These are phyloP conservation scores for Plantago elongata DNA, from an alignment of 257 asterid species.

Conservation along the genomic window DNA sequence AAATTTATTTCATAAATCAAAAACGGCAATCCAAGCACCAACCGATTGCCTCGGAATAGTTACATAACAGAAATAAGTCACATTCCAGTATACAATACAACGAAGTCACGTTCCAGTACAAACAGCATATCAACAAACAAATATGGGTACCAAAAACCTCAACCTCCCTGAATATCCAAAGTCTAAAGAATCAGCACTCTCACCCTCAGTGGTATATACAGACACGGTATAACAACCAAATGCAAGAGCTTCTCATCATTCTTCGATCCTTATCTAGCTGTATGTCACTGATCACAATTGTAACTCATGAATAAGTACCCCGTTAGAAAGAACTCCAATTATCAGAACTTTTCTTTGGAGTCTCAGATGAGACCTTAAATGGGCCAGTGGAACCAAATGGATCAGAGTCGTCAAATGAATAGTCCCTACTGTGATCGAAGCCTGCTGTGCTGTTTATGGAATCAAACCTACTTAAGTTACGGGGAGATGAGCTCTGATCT, in stretches of 20 bases:
- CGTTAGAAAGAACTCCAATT: slow-evolving; percentile 37
- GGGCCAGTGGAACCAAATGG: slow-evolving; percentile 91
- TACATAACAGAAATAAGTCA: too few relatives aligned
- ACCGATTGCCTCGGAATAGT: too few relatives aligned
- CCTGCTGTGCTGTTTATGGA: slow-evolving; percentile 68
- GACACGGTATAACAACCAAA: slow-evolving; percentile 15
- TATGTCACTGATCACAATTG: too few relatives aligned
- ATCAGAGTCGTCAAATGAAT: slow-evolving; percentile 80
- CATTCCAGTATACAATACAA: too few relatives aligned
- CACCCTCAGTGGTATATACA: slow-evolving; percentile 19
- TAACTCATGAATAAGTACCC: not conserved
- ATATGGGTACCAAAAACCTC: too few relatives aligned
- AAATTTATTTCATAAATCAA: too few relatives aligned
- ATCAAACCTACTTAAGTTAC: slow-evolving; percentile 66
- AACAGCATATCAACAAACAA: too few relatives aligned
- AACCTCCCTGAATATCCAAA: too few relatives aligned
- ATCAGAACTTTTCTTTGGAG: slow-evolving; percentile 44
- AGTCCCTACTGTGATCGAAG: slow-evolving; percentile 54
- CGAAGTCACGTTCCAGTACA: too few relatives aligned
- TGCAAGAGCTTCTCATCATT: not conserved
- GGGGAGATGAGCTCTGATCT: slow-evolving; percentile 53
- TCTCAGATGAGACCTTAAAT: slow-evolving; percentile 73
- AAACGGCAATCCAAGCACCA: too few relatives aligned
- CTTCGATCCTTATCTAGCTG: slow-evolving; percentile 4
- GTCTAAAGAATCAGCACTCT: not conserved